Base-by-base conservation (phyloP, 352 stramenopile genomes). In the Phytopythium helicoides region DNA sequence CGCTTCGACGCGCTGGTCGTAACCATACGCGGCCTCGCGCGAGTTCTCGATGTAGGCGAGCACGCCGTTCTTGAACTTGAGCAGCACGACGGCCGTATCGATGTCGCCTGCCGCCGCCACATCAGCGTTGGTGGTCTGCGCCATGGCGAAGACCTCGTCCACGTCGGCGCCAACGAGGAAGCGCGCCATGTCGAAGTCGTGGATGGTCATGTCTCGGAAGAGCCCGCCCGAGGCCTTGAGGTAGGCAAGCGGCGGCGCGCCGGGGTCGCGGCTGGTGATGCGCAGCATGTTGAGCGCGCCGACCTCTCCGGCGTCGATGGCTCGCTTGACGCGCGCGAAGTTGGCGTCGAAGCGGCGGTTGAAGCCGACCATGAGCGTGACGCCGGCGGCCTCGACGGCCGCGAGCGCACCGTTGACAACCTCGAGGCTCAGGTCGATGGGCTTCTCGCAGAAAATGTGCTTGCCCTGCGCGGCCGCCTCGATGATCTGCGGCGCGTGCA, bases 381-480 rank as follows among this genome's bases (percentile, higher is more conserved):
- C 81, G 23, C 56, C 56, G 8, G 67, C 67, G 14, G 26, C 48
- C 15, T 71, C 58, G 12, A 65, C 73, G 41, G 72, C 73, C 21
- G 65, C 64, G 50, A 87, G 74, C 23, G 76, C 76, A 8, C 78
- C 68, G 65, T 83, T 67, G 25, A 79, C 75, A 14, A 71, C 65
- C 3, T 77, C 57, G 3, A 98, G 66, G 61, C 94, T 89, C 16
- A 96, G 92, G 39, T 95, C 92, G 58, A 98, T 92, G 10, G 94
- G 94, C 57, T 98, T 98, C 73, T 98, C 92, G 60, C 91, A 98
- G 56, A 98, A 98, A 42, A 98, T 93, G 62, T 98, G 84, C 67
- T 98, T 98, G 42, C 87, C 86, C 58, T 94, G 81, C 22, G 81
- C 82, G 18, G 95, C 95, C 23, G 86, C 91, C 23, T 91, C 81